These are phyloP conservation scores for Pilatotrama ljubarskyi DNA, from an alignment of 768 basidiomycete genomes.

Conservation along the genomic window DNA sequence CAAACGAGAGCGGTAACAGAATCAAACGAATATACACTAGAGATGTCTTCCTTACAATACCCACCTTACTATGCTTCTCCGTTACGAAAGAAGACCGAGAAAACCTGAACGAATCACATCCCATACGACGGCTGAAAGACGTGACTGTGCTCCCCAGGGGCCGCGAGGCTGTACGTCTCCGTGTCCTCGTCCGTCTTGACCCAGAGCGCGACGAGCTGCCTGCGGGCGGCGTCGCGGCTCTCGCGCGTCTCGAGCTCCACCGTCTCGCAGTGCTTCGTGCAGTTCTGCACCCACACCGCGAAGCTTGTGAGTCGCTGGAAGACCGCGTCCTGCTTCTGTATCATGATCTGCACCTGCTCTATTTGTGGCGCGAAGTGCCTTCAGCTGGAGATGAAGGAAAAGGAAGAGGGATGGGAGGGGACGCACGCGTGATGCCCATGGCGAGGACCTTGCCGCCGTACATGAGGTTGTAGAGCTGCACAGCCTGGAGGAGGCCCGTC, in stretches of 20 bases:
- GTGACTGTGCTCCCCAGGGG: constrained; percentile 14
- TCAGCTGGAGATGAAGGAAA: neutral
- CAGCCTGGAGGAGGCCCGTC: constrained; percentile 22
- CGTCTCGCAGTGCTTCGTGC: constrained; percentile 21
- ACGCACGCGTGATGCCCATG: constrained; percentile 27
- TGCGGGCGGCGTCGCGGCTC: constrained; percentile 20
- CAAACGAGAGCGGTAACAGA: too few relatives aligned
- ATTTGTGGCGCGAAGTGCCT: neutral
- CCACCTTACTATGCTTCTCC: too few relatives aligned
- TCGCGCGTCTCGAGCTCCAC: constrained; percentile 22
- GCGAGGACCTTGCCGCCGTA: constrained; percentile 25
- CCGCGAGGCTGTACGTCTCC: constrained; percentile 11
- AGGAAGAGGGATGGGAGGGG: neutral
- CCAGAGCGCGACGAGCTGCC: constrained; percentile 24
- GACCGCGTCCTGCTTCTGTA: constrained; percentile 23
- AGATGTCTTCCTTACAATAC: too few relatives aligned
- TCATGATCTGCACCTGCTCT: constrained; percentile 25
- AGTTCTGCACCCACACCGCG: constrained; percentile 26
- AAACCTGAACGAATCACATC: too few relatives aligned
- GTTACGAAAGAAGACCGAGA: too few relatives aligned
- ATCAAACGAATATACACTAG: too few relatives aligned
- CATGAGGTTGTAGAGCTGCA: constrained; percentile 26
- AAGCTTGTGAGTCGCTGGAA: constrained; percentile 21
- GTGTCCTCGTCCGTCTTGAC: constrained; percentile 15
- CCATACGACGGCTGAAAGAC: constrained; percentile 3